Percentiles rank a stretch among this genome's conserved stretches.
Conservation (phyloP, 225 moss, liverwort and hornwort species). For the Neckera pumila region DNA sequence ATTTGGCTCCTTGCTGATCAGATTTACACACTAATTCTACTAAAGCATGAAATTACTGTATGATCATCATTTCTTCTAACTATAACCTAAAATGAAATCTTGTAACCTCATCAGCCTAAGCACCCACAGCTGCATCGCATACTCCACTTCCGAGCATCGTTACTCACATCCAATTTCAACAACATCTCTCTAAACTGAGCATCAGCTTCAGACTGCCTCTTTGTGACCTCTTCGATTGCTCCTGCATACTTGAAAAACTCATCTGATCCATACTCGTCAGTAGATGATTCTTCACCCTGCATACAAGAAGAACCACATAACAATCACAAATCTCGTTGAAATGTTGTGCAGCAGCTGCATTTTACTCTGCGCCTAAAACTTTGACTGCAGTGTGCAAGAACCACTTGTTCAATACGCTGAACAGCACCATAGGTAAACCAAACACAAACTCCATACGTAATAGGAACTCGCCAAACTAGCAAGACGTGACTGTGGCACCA, state of each 20-base stretch:
- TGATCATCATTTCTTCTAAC: neutral
- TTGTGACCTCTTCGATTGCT: constrained; percentile 29
- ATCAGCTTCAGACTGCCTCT: constrained; percentile 33
- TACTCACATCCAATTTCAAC: constrained; percentile 33
- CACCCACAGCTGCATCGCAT: constrained; percentile 8
- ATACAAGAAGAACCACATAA: neutral
- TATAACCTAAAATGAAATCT: neutral
- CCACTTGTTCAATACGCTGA: neutral
- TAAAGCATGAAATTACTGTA: neutral
- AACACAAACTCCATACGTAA: neutral
- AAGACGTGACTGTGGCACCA: neutral
- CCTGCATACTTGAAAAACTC: constrained; percentile 12
- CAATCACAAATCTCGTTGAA: neutral
- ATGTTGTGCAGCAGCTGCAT: neutral
- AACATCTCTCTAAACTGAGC: constrained; percentile 41
- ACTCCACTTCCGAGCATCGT: neutral
- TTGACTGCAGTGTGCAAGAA: neutral
- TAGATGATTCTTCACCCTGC: constrained; percentile 15
- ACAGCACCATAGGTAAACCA: neutral
- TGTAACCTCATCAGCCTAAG: constrained; percentile 2
- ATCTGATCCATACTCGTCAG: constrained; percentile 10
- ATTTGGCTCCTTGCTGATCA: neutral
- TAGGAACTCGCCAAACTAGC: neutral
- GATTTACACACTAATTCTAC: neutral
- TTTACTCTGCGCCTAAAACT: neutral